A percentile compares a stretch with the other conserved stretches of the same genome.
phyloP scores from a whole-genome alignment of 1,284 basidiomycete genomes.

The Pascua sp. region DNA sequence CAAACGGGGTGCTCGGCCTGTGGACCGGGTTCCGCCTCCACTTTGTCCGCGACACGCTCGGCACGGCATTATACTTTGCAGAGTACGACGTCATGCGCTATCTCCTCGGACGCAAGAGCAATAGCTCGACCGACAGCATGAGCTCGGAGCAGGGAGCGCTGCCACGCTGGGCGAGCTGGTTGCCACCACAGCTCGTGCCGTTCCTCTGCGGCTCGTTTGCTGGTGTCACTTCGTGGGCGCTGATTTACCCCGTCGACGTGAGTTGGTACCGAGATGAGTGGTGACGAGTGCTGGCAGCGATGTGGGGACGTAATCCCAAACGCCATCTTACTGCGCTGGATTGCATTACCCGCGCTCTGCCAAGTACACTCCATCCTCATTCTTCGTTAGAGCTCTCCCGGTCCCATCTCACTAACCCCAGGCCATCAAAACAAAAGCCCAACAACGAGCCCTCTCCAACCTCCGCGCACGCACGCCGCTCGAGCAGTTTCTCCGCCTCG shows the following conservation, averaged over 20 bases:
- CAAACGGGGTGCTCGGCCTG: conserved; percentile 33
- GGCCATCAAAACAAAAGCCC: conserved; percentile 50
- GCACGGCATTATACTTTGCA: conserved; percentile 49
- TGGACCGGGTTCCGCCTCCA: conserved; percentile 45
- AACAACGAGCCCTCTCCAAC: conserved; percentile 46
- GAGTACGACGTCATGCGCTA: conserved; percentile 50
- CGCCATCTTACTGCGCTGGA: too few species aligned
- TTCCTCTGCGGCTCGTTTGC: conserved; percentile 48
- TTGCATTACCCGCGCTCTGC: too few species aligned
- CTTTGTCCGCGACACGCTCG: conserved; percentile 47
- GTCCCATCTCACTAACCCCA: conserved; percentile 14
- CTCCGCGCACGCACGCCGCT: conserved; percentile 38
- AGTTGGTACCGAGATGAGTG: conserved; percentile 18
- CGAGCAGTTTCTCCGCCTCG: conserved; percentile 41
- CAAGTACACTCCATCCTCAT: too few species aligned
- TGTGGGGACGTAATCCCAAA: background rate
- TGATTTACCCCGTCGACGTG: conserved; percentile 50
- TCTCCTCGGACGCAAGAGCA: conserved; percentile 26
- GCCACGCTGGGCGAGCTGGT: conserved; percentile 46
- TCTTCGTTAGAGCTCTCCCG: too few species aligned
- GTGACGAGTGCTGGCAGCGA: background rate
- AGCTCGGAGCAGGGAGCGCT: conserved; percentile 35
- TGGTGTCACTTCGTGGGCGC: conserved; percentile 48
- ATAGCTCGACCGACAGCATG: background rate
- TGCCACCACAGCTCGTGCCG: conserved; percentile 41